Evolutionary conservation across 75 land plant species (phyloP).

Genomic region (Cunninghamia lanceolata): DNA sequence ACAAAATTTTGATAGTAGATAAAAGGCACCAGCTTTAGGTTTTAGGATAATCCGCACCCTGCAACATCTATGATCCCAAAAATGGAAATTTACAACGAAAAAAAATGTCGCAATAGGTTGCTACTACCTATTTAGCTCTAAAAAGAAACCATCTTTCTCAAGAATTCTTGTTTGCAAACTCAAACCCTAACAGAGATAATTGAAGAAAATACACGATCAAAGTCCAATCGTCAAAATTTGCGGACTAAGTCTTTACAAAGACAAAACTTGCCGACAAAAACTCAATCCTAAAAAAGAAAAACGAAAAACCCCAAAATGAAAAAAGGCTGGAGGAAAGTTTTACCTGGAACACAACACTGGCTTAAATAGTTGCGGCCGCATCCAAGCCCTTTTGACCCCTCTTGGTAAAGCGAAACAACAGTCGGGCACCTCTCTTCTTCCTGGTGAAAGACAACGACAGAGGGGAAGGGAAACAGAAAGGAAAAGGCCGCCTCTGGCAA

Average conservation of each 20-base stretch:
- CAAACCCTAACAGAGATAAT: too few species aligned
- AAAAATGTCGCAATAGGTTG: too few species aligned
- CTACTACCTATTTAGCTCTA: not conserved
- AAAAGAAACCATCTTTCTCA: too few species aligned
- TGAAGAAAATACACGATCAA: too few species aligned
- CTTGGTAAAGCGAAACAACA: conserved; percentile 70
- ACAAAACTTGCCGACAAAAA: not conserved
- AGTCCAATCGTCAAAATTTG: not conserved
- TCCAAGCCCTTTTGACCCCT: conserved; percentile 37
- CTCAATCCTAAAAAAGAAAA: not conserved
- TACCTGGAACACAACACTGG: conserved; percentile 82
- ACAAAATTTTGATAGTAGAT: too few species aligned
- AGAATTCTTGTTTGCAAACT: too few species aligned
- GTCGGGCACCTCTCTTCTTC: conserved; percentile 55
- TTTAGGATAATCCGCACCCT: too few species aligned
- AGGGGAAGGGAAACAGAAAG: too few species aligned
- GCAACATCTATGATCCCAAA: too few species aligned
- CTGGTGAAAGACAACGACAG: not conserved
- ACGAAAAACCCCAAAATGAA: not conserved
- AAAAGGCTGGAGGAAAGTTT: not conserved
- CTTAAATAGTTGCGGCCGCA: conserved; percentile 88
- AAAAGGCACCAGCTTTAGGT: too few species aligned
- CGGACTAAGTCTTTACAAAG: too few species aligned
- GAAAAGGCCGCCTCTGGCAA: conserved; percentile 63
- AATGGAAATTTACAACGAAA: too few species aligned